phyloP scores from a whole-genome alignment of 83 land plant genomes.

The Picea abies region DNA sequence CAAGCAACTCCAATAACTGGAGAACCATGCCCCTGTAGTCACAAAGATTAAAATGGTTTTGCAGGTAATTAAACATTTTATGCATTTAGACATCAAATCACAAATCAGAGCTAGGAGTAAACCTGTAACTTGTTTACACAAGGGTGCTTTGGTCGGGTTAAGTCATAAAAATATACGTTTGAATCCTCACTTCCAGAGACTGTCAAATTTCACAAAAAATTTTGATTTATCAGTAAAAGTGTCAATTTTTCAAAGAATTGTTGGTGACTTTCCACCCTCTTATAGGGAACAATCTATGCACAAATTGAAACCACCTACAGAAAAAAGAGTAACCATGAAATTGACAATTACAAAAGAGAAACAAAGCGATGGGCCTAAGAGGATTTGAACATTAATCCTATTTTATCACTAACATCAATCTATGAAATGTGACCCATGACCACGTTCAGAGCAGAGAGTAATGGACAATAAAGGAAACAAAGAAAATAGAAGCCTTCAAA shows the following conservation, averaged over 20 bases:
- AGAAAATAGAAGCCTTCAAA: background rate
- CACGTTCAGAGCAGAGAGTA: background rate
- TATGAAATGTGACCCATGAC: background rate
- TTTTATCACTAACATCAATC: background rate
- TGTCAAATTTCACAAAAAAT: constrained; percentile 21
- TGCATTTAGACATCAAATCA: background rate
- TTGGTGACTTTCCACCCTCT: background rate
- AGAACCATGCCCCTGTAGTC: constrained; percentile 84
- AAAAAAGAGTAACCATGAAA: background rate
- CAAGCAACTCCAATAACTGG: constrained; percentile 90
- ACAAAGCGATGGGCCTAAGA: background rate
- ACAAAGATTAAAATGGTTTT: constrained; percentile 10
- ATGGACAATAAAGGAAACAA: background rate
- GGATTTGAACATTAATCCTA: background rate
- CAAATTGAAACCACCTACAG: background rate
- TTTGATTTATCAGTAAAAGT: background rate
- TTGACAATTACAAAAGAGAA: background rate
- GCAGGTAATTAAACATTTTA: background rate
- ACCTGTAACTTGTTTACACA: constrained; percentile 99
- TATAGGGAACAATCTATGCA: background rate
- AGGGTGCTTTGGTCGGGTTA: constrained; percentile 87
- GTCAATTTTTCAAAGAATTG: background rate
- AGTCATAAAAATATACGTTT: constrained; percentile 97
- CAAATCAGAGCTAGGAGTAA: constrained; percentile 4
- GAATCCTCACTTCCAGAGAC: constrained; percentile 98